These are phyloP conservation scores for Pestalotiopsis sp. DNA, from an alignment of 2,329 filamentous ascomycete species.

Conservation along the genomic window DNA sequence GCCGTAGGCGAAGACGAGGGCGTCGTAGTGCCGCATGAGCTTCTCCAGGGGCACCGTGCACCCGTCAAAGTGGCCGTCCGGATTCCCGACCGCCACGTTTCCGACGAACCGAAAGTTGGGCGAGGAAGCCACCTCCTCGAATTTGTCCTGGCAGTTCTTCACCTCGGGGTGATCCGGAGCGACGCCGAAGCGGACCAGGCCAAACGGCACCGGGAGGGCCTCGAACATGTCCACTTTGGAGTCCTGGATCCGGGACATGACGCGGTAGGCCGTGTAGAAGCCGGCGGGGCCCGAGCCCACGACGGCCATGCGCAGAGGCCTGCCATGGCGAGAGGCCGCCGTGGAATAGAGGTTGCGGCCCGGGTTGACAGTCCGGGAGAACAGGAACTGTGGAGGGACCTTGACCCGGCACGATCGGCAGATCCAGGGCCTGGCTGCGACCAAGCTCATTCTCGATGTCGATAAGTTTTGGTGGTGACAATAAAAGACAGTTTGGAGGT, in stretches of 20 bases:
- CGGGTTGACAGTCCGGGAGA: background rate
- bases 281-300: slow-evolving; percentile 94
- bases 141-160: slow-evolving; percentile 97
- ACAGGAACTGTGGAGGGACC: slow-evolving; percentile 16
- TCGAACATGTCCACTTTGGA: slow-evolving; percentile 95
- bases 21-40: slow-evolving; percentile 84
- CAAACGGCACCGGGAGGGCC: slow-evolving; percentile 87
- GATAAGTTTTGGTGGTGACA: background rate
- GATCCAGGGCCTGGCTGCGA: slow-evolving; percentile 28
- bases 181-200: slow-evolving; percentile 89
- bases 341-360: slow-evolving; percentile 25
- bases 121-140: slow-evolving; percentile 82
- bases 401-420: slow-evolving; percentile 27
- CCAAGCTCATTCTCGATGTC: slow-evolving; percentile 20
- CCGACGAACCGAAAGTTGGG: slow-evolving; percentile 88
- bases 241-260: slow-evolving; percentile 74
- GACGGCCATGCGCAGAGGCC: slow-evolving; percentile 78
- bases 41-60: slow-evolving; percentile 65
- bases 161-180: slow-evolving; percentile 99
- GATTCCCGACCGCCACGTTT: slow-evolving; percentile 77
- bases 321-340: slow-evolving; percentile 31
- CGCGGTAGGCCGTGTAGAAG: slow-evolving; percentile 89
- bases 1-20: slow-evolving; percentile 90
- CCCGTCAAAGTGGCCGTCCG: slow-evolving; percentile 39
- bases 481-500: background rate